Evolutionary conservation across 257 asterid genomes (phyloP).

Genomic region (Solanum gracilifrons): DNA sequence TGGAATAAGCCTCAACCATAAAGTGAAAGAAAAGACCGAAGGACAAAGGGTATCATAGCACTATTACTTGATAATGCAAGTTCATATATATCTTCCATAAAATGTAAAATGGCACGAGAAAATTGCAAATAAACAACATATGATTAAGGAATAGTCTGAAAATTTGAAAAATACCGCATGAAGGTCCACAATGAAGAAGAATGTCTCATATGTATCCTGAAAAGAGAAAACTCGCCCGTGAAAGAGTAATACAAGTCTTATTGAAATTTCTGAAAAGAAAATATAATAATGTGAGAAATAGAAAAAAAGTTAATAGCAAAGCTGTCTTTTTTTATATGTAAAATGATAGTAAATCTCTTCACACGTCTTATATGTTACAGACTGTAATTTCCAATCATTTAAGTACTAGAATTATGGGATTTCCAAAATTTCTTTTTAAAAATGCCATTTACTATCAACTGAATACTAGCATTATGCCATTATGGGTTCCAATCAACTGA

Average conservation of each 20-base stretch:
- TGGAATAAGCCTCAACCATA: neutral
- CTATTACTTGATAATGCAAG: neutral
- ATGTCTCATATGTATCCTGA: slow-evolving; percentile 85
- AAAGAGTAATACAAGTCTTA: neutral
- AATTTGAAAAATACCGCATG: slow-evolving; percentile 66
- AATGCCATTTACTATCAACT: neutral
- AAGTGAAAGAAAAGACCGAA: neutral
- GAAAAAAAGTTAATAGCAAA: neutral
- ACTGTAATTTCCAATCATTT: neutral
- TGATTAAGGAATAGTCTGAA: neutral
- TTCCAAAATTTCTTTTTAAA: neutral
- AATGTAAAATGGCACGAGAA: neutral
- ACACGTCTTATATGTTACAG: neutral
- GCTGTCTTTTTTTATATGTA: neutral
- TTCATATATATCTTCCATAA: neutral
- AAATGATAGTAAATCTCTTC: neutral
- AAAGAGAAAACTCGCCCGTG: slow-evolving; percentile 7
- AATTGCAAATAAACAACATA: neutral
- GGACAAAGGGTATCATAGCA: neutral
- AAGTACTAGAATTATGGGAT: neutral
- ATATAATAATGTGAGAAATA: neutral
- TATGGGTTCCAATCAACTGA: neutral
- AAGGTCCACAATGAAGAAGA: slow-evolving; percentile 95
- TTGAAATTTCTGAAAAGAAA: neutral
- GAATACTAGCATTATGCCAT: neutral